Base-by-base conservation (phyloP, 257 asterid species). In the Nicotiana paniculata region DNA sequence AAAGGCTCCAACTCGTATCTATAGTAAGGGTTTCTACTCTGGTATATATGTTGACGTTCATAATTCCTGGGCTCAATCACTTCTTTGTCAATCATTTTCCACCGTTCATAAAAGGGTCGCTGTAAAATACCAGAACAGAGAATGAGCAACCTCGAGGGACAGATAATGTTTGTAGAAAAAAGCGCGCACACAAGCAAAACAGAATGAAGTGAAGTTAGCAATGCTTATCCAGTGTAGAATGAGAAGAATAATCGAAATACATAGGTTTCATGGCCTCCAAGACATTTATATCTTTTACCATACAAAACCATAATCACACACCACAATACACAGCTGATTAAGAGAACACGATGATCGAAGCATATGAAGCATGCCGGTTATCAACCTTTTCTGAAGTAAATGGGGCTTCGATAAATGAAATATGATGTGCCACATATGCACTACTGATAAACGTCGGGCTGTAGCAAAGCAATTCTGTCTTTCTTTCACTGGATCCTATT, bases 21-120 rank as follows among this genome's bases (percentile, higher is more conserved):
- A 84, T 96, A 96, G 61, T 85, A 83, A 81, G 93, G 95, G 81
- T 91, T 90, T 85, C 88, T 90, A 85, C 93, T 89, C 83, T 93
- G 93, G 79, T 83, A 86, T 66, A 89, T 89, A 77, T 89, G 89
- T 9, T 86, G 93, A 32, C 95, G 92, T 87, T 96, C 98, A 3
- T 69, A 61, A 74, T 90, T 95, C 85, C 98, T 94, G 55, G 98
- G 98, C 67, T 93, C 97, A 81, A 96, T 92, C 81, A 96, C 92
- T 88, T 95, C 99, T 92, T 86, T 93, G 86, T 94, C 98, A 17
- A 96, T 90, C 99, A 96, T 90, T 87, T 87, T 94, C 98, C 98
- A 96, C 35, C 99, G 98, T 81, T 95, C 98, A 81, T 86, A 85
- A 85, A 96, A 96, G 62, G 98, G 99, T 69, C 95, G 86, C 98